Evolutionary conservation across 164 flowering plant genomes (phyloP).

Genomic region (Sedum album): DNA sequence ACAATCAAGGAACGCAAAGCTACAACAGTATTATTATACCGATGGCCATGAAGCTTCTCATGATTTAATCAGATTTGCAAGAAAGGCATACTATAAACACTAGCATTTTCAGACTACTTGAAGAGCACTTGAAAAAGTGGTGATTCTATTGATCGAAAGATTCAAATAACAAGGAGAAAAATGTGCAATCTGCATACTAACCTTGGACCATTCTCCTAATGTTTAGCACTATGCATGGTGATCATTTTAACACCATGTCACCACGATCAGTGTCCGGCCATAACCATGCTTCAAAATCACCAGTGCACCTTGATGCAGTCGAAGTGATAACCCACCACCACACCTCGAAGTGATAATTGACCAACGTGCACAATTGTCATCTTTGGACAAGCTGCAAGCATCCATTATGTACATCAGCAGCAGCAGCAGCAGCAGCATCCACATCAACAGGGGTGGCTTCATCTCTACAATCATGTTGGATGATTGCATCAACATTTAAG

Average conservation of each 20-base stretch:
- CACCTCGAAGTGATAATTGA: conserved; percentile 42
- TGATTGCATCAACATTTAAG: no score
- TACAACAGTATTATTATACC: no score
- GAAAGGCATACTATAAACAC: no score
- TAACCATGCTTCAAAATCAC: conserved; percentile 76
- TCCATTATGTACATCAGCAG: conserved; percentile 49
- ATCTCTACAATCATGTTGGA: conserved; percentile 30
- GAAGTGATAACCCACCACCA: conserved; percentile 54
- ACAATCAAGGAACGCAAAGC: no score
- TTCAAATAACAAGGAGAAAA: neutral
- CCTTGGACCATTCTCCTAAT: conserved; percentile 81
- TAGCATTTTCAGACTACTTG: no score
- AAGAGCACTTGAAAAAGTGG: no score
- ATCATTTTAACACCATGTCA: conserved; percentile 59
- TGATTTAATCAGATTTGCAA: no score
- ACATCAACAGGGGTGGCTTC: conserved; percentile 28
- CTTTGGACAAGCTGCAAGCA: conserved; percentile 53
- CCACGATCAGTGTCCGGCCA: conserved; percentile 63
- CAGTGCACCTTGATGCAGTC: conserved; percentile 71
- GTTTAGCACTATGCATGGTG: conserved; percentile 68
- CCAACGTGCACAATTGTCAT: conserved; percentile 72
- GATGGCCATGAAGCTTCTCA: no score
- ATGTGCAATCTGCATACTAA: conserved; percentile 21
- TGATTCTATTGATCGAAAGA: no score
- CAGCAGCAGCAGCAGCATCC: conserved; percentile 32